Evolutionary conservation across 176 grass and related monocot species (phyloP).

Genomic region (Tillandsia fasciculata): DNA sequence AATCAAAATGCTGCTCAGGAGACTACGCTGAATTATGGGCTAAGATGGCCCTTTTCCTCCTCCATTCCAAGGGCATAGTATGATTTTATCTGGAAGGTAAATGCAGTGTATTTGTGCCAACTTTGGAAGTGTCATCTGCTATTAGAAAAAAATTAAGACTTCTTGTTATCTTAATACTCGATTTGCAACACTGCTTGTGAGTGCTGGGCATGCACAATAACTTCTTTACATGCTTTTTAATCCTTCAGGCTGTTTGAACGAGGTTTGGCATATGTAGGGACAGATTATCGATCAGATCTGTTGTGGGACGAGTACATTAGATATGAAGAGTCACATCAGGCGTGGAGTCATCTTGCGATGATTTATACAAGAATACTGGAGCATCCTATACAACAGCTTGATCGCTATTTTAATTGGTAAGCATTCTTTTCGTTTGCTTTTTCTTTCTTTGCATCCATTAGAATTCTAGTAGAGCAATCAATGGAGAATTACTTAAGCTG

Average conservation of each 20-base stretch:
- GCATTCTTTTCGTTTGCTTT: not conserved
- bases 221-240: constrained; percentile 11
- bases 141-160: not conserved
- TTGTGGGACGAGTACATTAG: constrained; percentile 99
- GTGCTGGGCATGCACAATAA: constrained; percentile 1
- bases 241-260: constrained; percentile 79
- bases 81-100: constrained; percentile 25
- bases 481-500: not conserved
- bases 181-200: not conserved
- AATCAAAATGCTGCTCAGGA: constrained; percentile 27
- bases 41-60: constrained; percentile 10
- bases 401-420: constrained; percentile 97
- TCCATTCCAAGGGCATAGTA: not conserved
- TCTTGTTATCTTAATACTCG: not conserved
- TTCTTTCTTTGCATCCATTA: not conserved
- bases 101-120: constrained; percentile 18
- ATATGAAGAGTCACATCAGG: constrained; percentile 97
- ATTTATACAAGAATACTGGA: constrained; percentile 95
- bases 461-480: not conserved
- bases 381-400: constrained; percentile 88
- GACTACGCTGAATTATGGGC: constrained; percentile 11
- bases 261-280: constrained; percentile 93
- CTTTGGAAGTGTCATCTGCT: constrained; percentile 8
- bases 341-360: constrained; percentile 78
- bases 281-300: constrained; percentile 76